Percentiles rank a stretch among this genome's conserved stretches.
These are phyloP conservation scores for Ustilago bromivora DNA, from an alignment of 1,284 basidiomycete genomes.

Conservation along the genomic window DNA sequence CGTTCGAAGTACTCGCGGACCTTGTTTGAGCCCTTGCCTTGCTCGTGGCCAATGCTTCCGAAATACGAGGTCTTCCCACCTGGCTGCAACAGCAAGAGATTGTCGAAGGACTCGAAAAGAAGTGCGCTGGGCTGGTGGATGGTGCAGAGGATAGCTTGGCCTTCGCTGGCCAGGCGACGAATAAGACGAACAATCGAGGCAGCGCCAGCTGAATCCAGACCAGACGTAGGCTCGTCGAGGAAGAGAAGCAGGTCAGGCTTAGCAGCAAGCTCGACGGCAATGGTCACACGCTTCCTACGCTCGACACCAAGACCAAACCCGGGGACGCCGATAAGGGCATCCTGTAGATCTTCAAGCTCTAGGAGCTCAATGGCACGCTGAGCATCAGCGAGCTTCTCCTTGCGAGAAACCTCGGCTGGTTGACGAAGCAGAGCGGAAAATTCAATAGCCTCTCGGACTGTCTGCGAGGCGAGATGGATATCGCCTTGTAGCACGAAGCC, in stretches of 20 bases:
- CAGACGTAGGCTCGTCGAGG: conserved; percentile 66
- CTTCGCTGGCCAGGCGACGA: conserved; percentile 53
- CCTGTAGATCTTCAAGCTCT: conserved; percentile 52
- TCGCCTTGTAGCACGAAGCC: conserved; percentile 79
- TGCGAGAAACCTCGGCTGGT: conserved; percentile 46
- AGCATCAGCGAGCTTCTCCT: conserved; percentile 54
- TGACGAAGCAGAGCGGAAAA: conserved; percentile 62
- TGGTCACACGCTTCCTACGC: conserved; percentile 59
- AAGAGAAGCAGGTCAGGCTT: conserved; percentile 63
- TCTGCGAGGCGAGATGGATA: conserved; percentile 56
- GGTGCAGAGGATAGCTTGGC: conserved; percentile 63
- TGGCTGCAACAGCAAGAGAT: conserved; percentile 54
- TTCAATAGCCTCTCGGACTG: conserved; percentile 61
- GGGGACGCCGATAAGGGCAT: conserved; percentile 59
- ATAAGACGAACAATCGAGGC: conserved; percentile 59
- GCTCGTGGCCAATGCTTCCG: conserved; percentile 53
- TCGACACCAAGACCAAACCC: conserved; percentile 62
- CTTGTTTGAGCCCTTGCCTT: conserved; percentile 31
- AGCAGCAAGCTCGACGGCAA: conserved; percentile 63
- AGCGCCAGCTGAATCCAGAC: conserved; percentile 57
- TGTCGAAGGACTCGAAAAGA: conserved; percentile 62
- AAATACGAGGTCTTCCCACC: conserved; percentile 57
- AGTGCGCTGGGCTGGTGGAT: conserved; percentile 62
- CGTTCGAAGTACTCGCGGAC: conserved; percentile 60
- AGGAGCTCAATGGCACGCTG: conserved; percentile 56